Evolutionary conservation across 192 early-diverging fungal species (phyloP).

Genomic region (Linnemannia exigua): DNA sequence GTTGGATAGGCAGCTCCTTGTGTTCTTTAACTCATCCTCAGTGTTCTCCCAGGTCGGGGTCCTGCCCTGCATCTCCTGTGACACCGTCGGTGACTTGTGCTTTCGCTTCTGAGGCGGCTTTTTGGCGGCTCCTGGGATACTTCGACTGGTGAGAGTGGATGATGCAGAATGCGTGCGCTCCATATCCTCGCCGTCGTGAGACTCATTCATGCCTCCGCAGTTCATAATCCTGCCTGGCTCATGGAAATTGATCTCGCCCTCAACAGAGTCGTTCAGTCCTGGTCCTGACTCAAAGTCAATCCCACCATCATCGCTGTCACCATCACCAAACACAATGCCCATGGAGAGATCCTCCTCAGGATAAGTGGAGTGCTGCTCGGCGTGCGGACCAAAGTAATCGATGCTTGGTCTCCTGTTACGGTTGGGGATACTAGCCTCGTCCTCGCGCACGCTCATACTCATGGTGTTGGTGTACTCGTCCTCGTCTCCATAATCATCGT

Average conservation of each 20-base stretch:
- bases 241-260: not conserved
- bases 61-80: constrained; percentile 30
- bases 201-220: not conserved
- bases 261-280: not conserved
- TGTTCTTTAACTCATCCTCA: constrained; percentile 4
- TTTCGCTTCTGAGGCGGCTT: constrained; percentile 11
- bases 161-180: constrained; percentile 36
- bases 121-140: constrained; percentile 21
- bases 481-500: constrained; percentile 56
- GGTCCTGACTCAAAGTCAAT: constrained; percentile 24
- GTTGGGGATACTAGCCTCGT: not conserved
- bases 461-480: constrained; percentile 51
- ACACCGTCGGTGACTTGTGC: constrained; percentile 36
- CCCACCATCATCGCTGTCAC: constrained; percentile 8
- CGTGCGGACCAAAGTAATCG: constrained; percentile 45
- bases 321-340: constrained; percentile 50
- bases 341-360: constrained; percentile 50
- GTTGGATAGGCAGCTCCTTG: constrained; percentile 14
- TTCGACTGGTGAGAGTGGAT: constrained; percentile 41
- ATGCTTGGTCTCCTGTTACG: constrained; percentile 20
- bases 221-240: not conserved
- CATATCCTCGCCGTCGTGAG: constrained; percentile 23
- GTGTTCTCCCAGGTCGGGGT: constrained; percentile 25
- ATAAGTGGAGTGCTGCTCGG: constrained; percentile 23
- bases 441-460: constrained; percentile 23